These are phyloP conservation scores for Calonectria ilicicola DNA, from an alignment of 2,329 filamentous ascomycete genomes.

Conservation along the genomic window DNA sequence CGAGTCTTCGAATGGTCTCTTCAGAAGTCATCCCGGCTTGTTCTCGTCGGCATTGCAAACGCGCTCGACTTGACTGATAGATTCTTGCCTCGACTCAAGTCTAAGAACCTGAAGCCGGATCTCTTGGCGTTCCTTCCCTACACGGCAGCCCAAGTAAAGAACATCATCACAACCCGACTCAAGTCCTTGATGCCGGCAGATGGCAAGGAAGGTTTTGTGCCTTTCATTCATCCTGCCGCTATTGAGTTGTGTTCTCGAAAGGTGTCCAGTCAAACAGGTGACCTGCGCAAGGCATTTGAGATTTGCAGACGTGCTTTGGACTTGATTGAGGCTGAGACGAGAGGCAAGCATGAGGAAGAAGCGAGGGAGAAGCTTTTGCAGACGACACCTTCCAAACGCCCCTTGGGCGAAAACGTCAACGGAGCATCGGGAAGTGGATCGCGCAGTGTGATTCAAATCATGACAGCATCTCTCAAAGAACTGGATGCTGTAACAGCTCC, in stretches of 20 bases:
- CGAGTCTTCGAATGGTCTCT: constrained; percentile 97
- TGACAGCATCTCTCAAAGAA: constrained; percentile 66
- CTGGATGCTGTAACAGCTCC: constrained; percentile 85
- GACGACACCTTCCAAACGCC: constrained; percentile 78
- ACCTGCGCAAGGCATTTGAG: constrained; percentile 94
- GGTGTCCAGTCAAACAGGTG: constrained; percentile 92
- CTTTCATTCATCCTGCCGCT: constrained; percentile 93
- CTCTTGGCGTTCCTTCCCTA: constrained; percentile 95
- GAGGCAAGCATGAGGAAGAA: constrained; percentile 76
- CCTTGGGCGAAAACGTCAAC: constrained; percentile 86
- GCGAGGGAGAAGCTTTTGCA: constrained; percentile 67
- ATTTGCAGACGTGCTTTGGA: constrained; percentile 92
- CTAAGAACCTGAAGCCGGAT: constrained; percentile 89
- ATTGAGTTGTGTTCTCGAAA: constrained; percentile 96
- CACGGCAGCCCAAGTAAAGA: constrained; percentile 86
- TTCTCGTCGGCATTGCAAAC: constrained; percentile 94
- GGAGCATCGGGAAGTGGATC: constrained; percentile 57
- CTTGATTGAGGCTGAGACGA: constrained; percentile 86
- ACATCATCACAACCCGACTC: constrained; percentile 86
- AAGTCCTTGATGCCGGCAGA: constrained; percentile 74
- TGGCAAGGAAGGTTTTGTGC: constrained; percentile 72
- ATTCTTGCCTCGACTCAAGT: constrained; percentile 92
- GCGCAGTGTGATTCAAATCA: constrained; percentile 59
- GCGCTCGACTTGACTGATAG: constrained; percentile 95
- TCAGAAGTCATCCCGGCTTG: constrained; percentile 80